phyloP scores from a whole-genome alignment of 495 filamentous ascomycete species.

The Aspergillus sclerotioniger region DNA sequence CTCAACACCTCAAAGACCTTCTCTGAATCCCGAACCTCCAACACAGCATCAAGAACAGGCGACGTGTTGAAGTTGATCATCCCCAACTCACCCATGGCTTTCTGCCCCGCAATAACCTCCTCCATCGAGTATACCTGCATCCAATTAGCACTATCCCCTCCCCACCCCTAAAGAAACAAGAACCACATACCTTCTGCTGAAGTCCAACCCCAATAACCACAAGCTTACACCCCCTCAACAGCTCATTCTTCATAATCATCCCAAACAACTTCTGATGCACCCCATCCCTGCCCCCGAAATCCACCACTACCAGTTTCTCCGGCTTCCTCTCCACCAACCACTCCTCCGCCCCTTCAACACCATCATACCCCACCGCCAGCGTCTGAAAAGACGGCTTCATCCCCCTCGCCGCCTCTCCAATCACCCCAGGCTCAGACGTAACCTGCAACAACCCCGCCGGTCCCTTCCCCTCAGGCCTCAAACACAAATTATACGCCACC shows the following conservation, averaged over 20 bases:
- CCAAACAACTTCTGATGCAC: slow-evolving; percentile 34
- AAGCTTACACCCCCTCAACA: slow-evolving; percentile 17
- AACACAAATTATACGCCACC: too few relatives aligned
- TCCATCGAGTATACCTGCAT: slow-evolving; percentile 25
- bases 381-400: too few relatives aligned
- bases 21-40: slow-evolving; percentile 27
- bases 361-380: too few relatives aligned
- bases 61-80: slow-evolving; percentile 46
- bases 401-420: too few relatives aligned
- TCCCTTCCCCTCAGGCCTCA: too few relatives aligned
- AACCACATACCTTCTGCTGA: slow-evolving; percentile 30
- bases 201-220: slow-evolving; percentile 42
- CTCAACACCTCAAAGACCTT: slow-evolving; percentile 29
- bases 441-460: too few relatives aligned
- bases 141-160: background rate
- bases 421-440: too few relatives aligned
- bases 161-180: background rate
- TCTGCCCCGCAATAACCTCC: slow-evolving; percentile 15
- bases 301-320: slow-evolving; percentile 46
- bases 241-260: slow-evolving; percentile 19
- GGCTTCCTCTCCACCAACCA: too few relatives aligned
- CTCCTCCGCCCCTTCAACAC: too few relatives aligned
- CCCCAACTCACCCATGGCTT: slow-evolving; percentile 16
- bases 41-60: slow-evolving; percentile 33
- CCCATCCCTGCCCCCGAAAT: slow-evolving; percentile 50